A percentile compares a stretch with the other conserved stretches of the same genome.
Evolutionary conservation across 73 alveolate species (phyloP).

Genomic region (Paraurostyla sp.): DNA sequence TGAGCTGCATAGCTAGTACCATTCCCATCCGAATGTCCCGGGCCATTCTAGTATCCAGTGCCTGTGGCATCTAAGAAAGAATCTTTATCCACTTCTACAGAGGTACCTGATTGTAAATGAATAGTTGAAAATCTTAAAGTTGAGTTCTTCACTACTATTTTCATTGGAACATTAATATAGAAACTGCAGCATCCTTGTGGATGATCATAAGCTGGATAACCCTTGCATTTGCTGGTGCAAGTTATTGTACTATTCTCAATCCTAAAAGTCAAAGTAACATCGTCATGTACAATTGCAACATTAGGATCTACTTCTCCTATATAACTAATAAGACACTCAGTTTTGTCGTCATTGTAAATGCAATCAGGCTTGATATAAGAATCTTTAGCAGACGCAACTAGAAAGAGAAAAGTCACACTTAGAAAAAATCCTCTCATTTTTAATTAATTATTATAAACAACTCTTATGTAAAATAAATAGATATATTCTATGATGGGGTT

Average conservation of each 20-base stretch:
- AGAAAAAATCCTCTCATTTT: too few species aligned
- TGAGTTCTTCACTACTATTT: not conserved
- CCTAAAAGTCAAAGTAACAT: too few species aligned
- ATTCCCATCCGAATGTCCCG: not conserved
- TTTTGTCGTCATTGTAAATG: too few species aligned
- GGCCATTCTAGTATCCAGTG: not conserved
- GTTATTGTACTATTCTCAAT: not conserved
- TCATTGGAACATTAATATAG: not conserved
- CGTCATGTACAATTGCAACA: too few species aligned
- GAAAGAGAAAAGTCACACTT: too few species aligned
- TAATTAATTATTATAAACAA: too few species aligned
- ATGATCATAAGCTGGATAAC: not conserved
- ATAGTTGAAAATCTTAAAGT: slow-evolving; percentile 23
- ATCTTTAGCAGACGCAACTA: too few species aligned
- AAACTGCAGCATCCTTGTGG: not conserved
- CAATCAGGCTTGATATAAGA: too few species aligned
- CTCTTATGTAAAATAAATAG: too few species aligned
- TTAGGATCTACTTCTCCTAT: too few species aligned
- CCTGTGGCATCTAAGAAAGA: slow-evolving; percentile 17
- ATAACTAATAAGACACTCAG: too few species aligned
- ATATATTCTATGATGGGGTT: too few species aligned
- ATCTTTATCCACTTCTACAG: not conserved
- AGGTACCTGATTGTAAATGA: not conserved
- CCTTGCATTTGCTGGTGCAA: not conserved
- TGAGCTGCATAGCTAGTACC: slow-evolving; percentile 48